Evolutionary conservation across 2,329 filamentous ascomycete species (phyloP).

Genomic region (Colletotrichum sp.): DNA sequence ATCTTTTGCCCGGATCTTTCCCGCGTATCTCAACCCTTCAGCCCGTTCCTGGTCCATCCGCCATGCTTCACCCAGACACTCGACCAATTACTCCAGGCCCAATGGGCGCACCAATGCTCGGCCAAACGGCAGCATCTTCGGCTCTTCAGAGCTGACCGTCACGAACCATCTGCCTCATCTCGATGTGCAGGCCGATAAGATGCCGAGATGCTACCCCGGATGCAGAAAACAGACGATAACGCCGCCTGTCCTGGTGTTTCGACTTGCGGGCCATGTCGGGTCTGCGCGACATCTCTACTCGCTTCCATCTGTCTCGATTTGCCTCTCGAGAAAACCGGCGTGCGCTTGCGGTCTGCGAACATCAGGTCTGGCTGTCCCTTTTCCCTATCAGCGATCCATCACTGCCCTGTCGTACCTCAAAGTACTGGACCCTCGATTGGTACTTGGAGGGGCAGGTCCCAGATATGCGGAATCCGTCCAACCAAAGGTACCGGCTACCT

Average conservation of each 20-base stretch:
- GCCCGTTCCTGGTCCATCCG: background rate
- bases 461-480: background rate
- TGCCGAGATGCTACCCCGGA: constrained; percentile 12
- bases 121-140: constrained; percentile 19
- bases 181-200: constrained; percentile 9
- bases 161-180: background rate
- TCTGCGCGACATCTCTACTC: background rate
- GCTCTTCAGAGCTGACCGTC: background rate
- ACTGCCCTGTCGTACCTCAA: background rate
- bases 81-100: background rate
- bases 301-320: background rate
- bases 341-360: background rate
- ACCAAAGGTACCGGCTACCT: constrained; percentile 5
- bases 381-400: background rate
- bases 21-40: constrained; percentile 3
- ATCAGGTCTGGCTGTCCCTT: background rate
- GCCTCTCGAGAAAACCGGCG: background rate
- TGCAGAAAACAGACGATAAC: constrained; percentile 4
- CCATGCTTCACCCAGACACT: background rate
- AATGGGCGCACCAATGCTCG: constrained; percentile 11
- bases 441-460: background rate
- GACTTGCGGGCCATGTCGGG: background rate
- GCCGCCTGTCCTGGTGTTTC: background rate
- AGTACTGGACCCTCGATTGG: background rate
- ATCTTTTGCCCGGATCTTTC: constrained; percentile 1